These are phyloP conservation scores for Nemania sp. DNA, from an alignment of 2,329 filamentous ascomycete species.

Conservation along the genomic window DNA sequence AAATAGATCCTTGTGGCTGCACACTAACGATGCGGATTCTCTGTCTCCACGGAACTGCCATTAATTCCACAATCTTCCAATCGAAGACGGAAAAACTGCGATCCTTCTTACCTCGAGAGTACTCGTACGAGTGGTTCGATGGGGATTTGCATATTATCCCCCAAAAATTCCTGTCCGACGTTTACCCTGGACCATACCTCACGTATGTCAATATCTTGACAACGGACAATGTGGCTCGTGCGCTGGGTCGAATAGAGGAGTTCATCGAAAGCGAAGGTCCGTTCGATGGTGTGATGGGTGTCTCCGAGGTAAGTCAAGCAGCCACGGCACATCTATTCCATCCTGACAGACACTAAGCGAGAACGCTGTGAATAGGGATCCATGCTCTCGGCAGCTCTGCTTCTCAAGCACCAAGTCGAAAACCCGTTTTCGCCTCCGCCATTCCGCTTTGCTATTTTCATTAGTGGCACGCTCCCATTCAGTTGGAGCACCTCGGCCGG, in stretches of 20 bases:
- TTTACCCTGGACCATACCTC: constrained; percentile 24
- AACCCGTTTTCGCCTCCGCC: constrained; percentile 17
- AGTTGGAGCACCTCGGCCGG: constrained; percentile 17
- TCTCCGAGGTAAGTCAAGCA: constrained; percentile 19
- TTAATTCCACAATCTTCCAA: constrained; percentile 21
- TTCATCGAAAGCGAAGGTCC: constrained; percentile 23
- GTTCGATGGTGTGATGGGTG: constrained; percentile 25
- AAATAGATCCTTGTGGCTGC: not conserved
- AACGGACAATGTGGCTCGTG: constrained; percentile 18
- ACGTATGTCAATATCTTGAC: constrained; percentile 25
- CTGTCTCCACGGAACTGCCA: constrained; percentile 27
- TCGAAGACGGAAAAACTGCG: constrained; percentile 26
- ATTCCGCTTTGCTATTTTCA: constrained; percentile 25
- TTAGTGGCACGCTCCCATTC: constrained; percentile 21
- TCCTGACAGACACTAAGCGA: not conserved
- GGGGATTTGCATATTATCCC: constrained; percentile 16
- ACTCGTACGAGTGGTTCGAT: constrained; percentile 25
- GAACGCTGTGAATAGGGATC: constrained; percentile 13
- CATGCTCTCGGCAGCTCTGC: constrained; percentile 19
- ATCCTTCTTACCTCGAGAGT: constrained; percentile 16
- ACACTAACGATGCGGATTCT: constrained; percentile 17
- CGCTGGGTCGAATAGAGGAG: constrained; percentile 20
- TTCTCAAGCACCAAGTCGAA: constrained; percentile 23
- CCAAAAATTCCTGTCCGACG: constrained; percentile 23
- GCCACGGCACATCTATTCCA: not conserved